These are phyloP conservation scores for Schwanniomyces occidentalis DNA, from an alignment of 805 yeast species.

Conservation along the genomic window DNA sequence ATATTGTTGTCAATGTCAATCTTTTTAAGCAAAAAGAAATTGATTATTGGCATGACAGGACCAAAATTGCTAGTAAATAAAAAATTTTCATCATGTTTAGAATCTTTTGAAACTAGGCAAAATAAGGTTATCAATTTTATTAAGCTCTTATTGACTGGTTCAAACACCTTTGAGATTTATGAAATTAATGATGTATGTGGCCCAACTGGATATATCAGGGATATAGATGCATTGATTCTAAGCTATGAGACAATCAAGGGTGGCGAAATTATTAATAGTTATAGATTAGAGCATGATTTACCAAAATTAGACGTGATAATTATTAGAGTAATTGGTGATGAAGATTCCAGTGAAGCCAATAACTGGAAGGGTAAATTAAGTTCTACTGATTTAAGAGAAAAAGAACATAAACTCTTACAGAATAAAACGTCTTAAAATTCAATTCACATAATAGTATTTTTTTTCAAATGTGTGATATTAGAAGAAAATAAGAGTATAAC, in stretches of 20 bases:
- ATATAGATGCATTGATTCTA: slow-evolving; percentile 77
- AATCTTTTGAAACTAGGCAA: slow-evolving; percentile 56
- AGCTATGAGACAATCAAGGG: slow-evolving; percentile 80
- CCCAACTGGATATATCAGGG: slow-evolving; percentile 77
- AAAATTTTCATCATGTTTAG: slow-evolving; percentile 64
- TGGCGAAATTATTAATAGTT: slow-evolving; percentile 68
- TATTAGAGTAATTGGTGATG: slow-evolving; percentile 63
- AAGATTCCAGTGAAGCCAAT: slow-evolving; percentile 32
- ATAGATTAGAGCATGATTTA: slow-evolving; percentile 59
- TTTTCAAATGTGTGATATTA: too few relatives aligned
- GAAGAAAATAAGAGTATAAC: too few relatives aligned
- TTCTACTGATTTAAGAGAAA: slow-evolving; percentile 72
- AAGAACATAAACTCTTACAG: slow-evolving; percentile 9
- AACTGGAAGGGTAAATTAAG: slow-evolving; percentile 74
- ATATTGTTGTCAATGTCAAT: slow-evolving; percentile 73
- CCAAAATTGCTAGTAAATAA: slow-evolving; percentile 71
- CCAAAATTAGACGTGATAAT: slow-evolving; percentile 38
- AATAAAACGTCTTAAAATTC: too few relatives aligned
- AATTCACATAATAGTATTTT: too few relatives aligned
- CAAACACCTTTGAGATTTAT: slow-evolving; percentile 52
- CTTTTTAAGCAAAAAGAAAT: slow-evolving; percentile 51
- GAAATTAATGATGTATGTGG: slow-evolving; percentile 88
- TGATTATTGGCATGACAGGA: slow-evolving; percentile 87
- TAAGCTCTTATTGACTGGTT: slow-evolving; percentile 35
- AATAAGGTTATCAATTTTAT: slow-evolving; percentile 51